Conservation (phyloP, 768 basidiomycete genomes). For the Coprinellus micaceus region DNA sequence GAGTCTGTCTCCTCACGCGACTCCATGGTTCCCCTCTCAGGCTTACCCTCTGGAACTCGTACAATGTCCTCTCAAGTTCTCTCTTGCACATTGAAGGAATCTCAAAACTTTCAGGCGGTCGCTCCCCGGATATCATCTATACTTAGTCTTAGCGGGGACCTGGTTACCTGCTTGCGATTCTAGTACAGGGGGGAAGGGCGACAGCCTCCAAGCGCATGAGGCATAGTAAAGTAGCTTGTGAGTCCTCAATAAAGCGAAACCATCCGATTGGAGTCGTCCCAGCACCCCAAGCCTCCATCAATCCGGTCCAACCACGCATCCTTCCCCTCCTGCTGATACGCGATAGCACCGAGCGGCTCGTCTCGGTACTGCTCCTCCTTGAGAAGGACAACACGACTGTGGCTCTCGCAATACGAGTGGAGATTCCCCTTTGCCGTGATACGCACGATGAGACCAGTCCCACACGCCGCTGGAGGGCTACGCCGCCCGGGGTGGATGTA, state of each 20-base stretch:
- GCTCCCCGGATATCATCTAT: too few relatives aligned
- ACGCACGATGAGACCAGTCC: conserved; percentile 2
- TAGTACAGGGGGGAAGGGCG: too few relatives aligned
- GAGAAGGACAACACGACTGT: conserved; percentile 9
- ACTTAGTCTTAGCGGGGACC: too few relatives aligned
- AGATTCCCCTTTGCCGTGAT: not conserved
- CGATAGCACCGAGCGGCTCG: not conserved
- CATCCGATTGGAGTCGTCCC: conserved; percentile 7
- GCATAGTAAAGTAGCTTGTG: too few relatives aligned
- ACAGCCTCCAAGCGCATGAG: too few relatives aligned
- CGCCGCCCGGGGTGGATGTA: conserved; percentile 12
- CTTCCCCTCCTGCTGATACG: conserved; percentile 3
- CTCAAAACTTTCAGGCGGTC: too few relatives aligned
- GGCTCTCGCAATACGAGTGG: not conserved
- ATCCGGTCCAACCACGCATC: conserved; percentile 13
- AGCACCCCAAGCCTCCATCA: conserved; percentile 11
- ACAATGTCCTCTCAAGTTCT: too few relatives aligned
- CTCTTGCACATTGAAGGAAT: too few relatives aligned
- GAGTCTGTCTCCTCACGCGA: too few relatives aligned
- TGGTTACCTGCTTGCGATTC: too few relatives aligned
- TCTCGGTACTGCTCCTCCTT: conserved; percentile 1
- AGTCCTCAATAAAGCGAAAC: not conserved
- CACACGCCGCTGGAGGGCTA: conserved; percentile 1
- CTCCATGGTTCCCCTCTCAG: too few relatives aligned
- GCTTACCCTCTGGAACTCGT: too few relatives aligned